These are phyloP conservation scores for Sesbania bispinosa DNA, from an alignment of 306 rosid genomes.

Conservation along the genomic window DNA sequence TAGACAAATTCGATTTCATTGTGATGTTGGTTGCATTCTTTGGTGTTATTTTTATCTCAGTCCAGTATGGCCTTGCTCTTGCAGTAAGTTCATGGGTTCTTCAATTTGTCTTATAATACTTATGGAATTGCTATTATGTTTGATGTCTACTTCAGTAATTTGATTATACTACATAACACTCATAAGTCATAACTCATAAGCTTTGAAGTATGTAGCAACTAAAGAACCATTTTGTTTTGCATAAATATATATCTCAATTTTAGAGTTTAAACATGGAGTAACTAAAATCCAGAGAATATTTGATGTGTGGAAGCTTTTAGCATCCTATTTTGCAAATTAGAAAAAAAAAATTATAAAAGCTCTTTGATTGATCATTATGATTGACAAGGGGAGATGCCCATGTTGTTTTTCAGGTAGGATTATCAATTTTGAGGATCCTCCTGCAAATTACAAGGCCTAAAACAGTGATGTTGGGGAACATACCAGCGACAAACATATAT, in stretches of 20 bases:
- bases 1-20: constrained; percentile 78
- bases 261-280: background rate
- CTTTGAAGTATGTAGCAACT: background rate
- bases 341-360: background rate
- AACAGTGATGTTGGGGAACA: constrained; percentile 75
- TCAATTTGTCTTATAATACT: background rate
- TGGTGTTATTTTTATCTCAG: constrained; percentile 85
- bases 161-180: no score
- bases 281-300: background rate
- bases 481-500: constrained; percentile 62
- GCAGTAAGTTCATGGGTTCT: constrained; percentile 50
- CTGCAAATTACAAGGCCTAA: constrained; percentile 85
- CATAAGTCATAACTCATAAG: background rate
- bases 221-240: background rate
- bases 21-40: constrained; percentile 69
- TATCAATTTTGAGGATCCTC: constrained; percentile 73
- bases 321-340: background rate
- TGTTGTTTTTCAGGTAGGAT: constrained; percentile 59
- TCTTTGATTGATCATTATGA: background rate
- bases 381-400: background rate
- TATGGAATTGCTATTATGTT: background rate
- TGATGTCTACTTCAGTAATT: background rate
- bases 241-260: background rate
- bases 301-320: background rate
- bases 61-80: constrained; percentile 75